These are phyloP conservation scores for Phytophthora crassamura DNA, from an alignment of 352 stramenopile species.

Conservation along the genomic window DNA sequence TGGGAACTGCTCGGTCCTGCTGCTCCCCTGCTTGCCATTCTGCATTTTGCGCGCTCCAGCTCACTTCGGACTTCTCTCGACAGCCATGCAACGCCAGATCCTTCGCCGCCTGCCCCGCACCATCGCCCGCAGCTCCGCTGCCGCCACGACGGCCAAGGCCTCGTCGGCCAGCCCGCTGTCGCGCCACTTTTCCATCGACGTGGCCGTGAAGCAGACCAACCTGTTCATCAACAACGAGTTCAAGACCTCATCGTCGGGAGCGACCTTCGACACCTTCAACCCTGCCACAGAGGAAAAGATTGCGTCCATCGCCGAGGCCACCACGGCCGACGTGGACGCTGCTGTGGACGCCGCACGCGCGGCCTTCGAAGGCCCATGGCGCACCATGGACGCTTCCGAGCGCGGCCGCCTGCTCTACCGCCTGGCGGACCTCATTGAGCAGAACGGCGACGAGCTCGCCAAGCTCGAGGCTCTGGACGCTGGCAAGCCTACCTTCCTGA, in stretches of 20 bases:
- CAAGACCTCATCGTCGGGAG: slow-evolving; percentile 61
- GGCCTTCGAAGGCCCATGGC: slow-evolving; percentile 75
- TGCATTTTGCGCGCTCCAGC: slow-evolving; percentile 21
- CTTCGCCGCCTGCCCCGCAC: slow-evolving; percentile 45
- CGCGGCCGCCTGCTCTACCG: slow-evolving; percentile 52
- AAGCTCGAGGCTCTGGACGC: slow-evolving; percentile 94
- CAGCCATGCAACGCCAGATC: slow-evolving; percentile 51
- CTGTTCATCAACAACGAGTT: slow-evolving; percentile 90
- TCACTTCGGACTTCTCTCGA: slow-evolving; percentile 16
- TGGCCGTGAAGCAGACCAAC: slow-evolving; percentile 66
- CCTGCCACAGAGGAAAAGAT: slow-evolving; percentile 82
- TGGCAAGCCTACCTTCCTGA: slow-evolving; percentile 93
- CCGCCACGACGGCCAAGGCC: slow-evolving; percentile 21
- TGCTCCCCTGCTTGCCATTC: slow-evolving; percentile 22
- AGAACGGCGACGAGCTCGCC: slow-evolving; percentile 65
- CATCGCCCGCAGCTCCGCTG: slow-evolving; percentile 19
- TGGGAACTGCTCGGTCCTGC: slow-evolving; percentile 1
- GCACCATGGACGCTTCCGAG: slow-evolving; percentile 49
- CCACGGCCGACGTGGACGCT: slow-evolving; percentile 62
- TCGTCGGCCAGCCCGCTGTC: slow-evolving; percentile 23
- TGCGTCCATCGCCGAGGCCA: slow-evolving; percentile 61
- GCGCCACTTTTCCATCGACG: slow-evolving; percentile 42
- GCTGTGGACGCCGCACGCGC: slow-evolving; percentile 67
- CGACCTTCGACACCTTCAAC: slow-evolving; percentile 81
- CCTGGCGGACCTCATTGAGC: slow-evolving; percentile 54